Evolutionary conservation across 2,329 filamentous ascomycete genomes (phyloP), one percentile per base, ranked within the genome.

Genomic region (Trichoderma sp.): DNA sequence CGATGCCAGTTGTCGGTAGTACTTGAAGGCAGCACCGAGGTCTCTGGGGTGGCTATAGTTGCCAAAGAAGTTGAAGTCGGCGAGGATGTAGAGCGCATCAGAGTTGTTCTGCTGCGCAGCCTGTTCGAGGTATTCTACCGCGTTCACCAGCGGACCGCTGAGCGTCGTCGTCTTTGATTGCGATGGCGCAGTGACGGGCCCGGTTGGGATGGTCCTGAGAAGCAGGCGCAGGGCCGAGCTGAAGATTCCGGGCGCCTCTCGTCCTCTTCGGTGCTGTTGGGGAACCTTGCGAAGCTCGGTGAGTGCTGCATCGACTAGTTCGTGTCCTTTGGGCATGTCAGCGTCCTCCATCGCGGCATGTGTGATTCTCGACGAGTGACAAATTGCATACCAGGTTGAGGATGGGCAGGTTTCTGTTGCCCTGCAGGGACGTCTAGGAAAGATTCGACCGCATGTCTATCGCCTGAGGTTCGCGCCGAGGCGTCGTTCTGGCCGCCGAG

Each of bases 21-120:
- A 85, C 69, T 85, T 82, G 74, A 96, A 97, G 0, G 95, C 92
- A 55, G 86, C 83, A 39, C 85, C 82, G 70, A 97, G 92, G 74
- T 97, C 88, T 69, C 89, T 85, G 1, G 94, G 93, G 72, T 97
- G 85, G 24, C 91, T 90, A 77, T 90, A 96, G 77, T 98, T 97
- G 74, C 95, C 95, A 72, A 95, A 93, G 78, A 98, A 98, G 80
- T 96, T 97, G 84, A 99, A 89, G 75, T 99, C 92, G 19, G 92
- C 95, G 26, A 99, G 83, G 17, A 96, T 82, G 73, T 90, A 97
- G 52, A 98, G 86, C 5, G 95, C 95, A 75, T 99, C 93, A 2
- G 91, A 85, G 73, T 92, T 87, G 69, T 86, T 85, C 67, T 81
- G 78, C 17, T 77, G 76, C 15, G 83, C 81, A 1, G 85, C 82